Evolutionary conservation across 345 rosid genomes (phyloP), one percentile per base, ranked within the genome.

Genomic region (Populus deltoides): DNA sequence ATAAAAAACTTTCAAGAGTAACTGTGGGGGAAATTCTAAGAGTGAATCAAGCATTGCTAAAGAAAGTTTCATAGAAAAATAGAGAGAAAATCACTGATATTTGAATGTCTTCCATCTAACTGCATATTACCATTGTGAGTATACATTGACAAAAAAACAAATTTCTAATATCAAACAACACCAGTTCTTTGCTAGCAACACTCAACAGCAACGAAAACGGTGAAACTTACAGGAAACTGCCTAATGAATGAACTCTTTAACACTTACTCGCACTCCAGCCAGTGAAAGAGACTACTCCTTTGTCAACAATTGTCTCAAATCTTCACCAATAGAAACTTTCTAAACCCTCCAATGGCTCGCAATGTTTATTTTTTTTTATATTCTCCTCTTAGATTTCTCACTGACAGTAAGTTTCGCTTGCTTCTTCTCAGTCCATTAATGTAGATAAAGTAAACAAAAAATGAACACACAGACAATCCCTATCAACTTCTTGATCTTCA

Each of bases 221-320:
- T 57, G 75, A 35, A 17, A 73, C 41, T 35, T 38, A 38, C 51
- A 7, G 22, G 24, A n/a, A 73, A 73, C 49, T 6, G 36, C 36
- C 53, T n/a, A 7, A 73, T 73, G 61, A 73, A 59, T 73, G 12
- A 72, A 72, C 65, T 15, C 59, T 36, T 36, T 33, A 36, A 31
- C 33, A 31, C 3, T 31, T 35, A 24, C 22, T 2, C 18, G 8
- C 75, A 33, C 25, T 16, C n/a, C 22, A 36, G 2, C 38, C 63
- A 8, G 7, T 62, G 70, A 61, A 39, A 74, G 12, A 62, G 33
- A 62, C 68, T 1, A 36, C 27, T 16, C 61, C 61, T 59, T 8
- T 38, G 76, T 59, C 76, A 73, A 66, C 24, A 53, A 2, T 7
- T 53, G 20, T 53, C 61, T 53, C 61, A 53, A 53, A 20, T 20